Base-by-base conservation (phyloP, 2,329 filamentous ascomycete genomes). In the Diaporthe sp. region DNA sequence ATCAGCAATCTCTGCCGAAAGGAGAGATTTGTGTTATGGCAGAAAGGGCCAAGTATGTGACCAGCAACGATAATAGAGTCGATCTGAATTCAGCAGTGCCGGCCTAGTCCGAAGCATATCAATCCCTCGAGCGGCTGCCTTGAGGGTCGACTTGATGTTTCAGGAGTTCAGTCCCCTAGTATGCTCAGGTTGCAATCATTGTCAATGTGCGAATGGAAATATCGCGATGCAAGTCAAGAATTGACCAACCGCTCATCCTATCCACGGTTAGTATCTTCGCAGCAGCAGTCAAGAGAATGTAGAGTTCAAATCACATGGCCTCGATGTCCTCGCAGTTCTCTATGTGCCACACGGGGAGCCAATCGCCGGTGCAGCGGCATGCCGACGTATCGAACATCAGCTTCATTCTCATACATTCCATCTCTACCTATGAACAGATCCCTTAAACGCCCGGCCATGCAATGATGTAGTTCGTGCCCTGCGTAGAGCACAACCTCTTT, bases 401-500 rank as follows among this genome's bases (percentile, higher is more conserved):
- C 76, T 77, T 60, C 63, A 77, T 77, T 72, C 58, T 76, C 71
- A 25, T 75, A 76, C 53, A 76, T 71, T 57, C 44, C 67, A 70
- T 34, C 39, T 74, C 72, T 76, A 74, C 71, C 31, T 76, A 74
- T 51, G 51, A 76, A 73, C 34, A 72, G 31, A 76, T 76, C 37
- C 63, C 60, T 57, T 65, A 49, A 77, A 77, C 76, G 76, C 76
- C 76, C 60, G 58, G 68, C 76, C 75, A 72, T 77, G 75, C 75
- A 75, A 72, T 75, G 68, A 67, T 73, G 37, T 73, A 65, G 25
- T 25, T 49, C 42, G 31, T 55, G 49, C 63, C 71, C 63, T 31
- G 12, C 25, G 47, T 49, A 25, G 70, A 61, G 71, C 76, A 58
- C 65, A 67, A 47, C 34, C 58, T 34, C 53, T 49, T 49, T 60